phyloP scores from a whole-genome alignment of 768 basidiomycete genomes.

The Sporobolomyces phaffii region DNA sequence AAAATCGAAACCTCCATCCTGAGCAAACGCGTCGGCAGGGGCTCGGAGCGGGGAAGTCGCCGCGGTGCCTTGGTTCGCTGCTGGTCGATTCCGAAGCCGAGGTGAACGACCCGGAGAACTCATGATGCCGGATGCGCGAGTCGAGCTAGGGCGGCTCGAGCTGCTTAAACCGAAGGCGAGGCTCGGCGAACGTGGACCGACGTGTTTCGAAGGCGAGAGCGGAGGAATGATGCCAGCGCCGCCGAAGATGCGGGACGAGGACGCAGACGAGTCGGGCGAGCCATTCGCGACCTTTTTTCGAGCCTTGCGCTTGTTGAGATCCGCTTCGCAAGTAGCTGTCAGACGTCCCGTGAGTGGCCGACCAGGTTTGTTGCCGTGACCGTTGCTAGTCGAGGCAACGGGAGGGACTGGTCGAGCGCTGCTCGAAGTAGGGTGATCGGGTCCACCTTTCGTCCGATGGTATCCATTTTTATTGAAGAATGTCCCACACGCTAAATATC shows the following conservation, averaged over 20 bases:
- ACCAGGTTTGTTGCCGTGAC: not conserved
- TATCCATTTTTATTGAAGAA: constrained; percentile 39
- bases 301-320: constrained; percentile 28
- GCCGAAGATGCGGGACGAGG: not conserved
- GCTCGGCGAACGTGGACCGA: constrained; percentile 33
- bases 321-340: constrained; percentile 37
- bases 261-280: not conserved
- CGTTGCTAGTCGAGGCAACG: not conserved
- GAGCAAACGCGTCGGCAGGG: not conserved
- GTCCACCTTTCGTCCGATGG: constrained; percentile 31
- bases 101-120: constrained; percentile 33
- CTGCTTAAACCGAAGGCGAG: constrained; percentile 14
- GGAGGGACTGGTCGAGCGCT: not conserved
- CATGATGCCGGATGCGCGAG: constrained; percentile 17
- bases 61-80: not conserved
- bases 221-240: constrained; percentile 32
- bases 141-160: not conserved
- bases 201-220: constrained; percentile 30
- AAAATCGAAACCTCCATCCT: constrained; percentile 21
- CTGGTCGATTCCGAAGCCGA: constrained; percentile 5
- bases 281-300: constrained; percentile 2
- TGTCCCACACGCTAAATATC: constrained; percentile 29
- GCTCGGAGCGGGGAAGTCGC: constrained; percentile 30
- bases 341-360: constrained; percentile 35
- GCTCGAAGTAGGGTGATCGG: not conserved